phyloP scores from a whole-genome alignment of 768 basidiomycete species.

The Russula olivacea region DNA sequence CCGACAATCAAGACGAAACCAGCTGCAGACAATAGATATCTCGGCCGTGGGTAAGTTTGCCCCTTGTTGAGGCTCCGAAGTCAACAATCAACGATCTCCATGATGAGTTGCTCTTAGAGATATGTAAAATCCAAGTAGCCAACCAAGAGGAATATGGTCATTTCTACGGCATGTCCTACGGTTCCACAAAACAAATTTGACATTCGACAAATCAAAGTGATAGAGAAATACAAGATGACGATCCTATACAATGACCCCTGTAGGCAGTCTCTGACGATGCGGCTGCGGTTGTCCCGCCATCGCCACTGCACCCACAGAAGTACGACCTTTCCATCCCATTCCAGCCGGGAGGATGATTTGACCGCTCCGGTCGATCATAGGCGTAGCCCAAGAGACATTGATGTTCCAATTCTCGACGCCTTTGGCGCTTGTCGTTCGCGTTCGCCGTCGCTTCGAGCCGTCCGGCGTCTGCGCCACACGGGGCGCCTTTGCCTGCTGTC shows the following conservation, averaged over 20 bases:
- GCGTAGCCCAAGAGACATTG: background rate
- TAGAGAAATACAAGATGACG: background rate
- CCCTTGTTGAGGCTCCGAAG: too few species aligned
- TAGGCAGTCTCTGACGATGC: slow-evolving; percentile 2
- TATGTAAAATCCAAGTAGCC: too few species aligned
- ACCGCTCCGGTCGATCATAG: slow-evolving; percentile 10
- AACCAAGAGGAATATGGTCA: background rate
- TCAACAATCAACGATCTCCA: too few species aligned
- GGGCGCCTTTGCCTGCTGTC: background rate
- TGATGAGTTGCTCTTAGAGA: too few species aligned
- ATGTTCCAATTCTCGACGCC: slow-evolving; percentile 14
- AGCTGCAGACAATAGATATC: too few species aligned
- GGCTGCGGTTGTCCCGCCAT: background rate
- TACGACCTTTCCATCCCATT: slow-evolving; percentile 23
- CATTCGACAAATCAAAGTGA: background rate
- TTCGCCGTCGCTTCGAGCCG: slow-evolving; percentile 16
- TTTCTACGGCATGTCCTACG: background rate
- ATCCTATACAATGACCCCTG: background rate
- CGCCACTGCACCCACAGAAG: background rate
- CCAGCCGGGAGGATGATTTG: slow-evolving; percentile 23
- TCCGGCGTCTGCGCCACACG: slow-evolving; percentile 7
- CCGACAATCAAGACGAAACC: too few species aligned
- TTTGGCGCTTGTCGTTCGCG: slow-evolving; percentile 17
- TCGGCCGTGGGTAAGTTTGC: too few species aligned
- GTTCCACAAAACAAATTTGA: slow-evolving; percentile 11